Conservation (phyloP, 495 filamentous ascomycete species). For the Hypoxylon trugodes region DNA sequence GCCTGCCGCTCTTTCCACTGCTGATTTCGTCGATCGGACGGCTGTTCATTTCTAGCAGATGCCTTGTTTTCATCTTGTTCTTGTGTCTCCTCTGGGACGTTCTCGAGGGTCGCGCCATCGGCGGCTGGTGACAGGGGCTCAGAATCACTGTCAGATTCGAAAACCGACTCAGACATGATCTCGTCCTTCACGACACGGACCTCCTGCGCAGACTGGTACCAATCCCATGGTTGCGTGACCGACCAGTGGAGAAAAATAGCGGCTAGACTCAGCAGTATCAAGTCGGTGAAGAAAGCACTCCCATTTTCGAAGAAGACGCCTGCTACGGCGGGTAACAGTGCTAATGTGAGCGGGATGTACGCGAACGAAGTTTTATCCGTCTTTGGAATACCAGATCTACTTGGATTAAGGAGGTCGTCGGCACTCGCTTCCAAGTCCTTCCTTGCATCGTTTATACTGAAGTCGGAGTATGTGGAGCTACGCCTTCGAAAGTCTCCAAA, state of each 20-base stretch:
- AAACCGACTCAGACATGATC: slow-evolving; percentile 53
- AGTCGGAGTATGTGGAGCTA: slow-evolving; percentile 79
- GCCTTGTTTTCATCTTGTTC: slow-evolving; percentile 22
- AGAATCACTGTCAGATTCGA: slow-evolving; percentile 58
- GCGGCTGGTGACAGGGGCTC: slow-evolving; percentile 44
- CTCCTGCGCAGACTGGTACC: slow-evolving; percentile 85
- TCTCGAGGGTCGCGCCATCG: slow-evolving; percentile 42
- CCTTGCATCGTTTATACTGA: slow-evolving; percentile 69
- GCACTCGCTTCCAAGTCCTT: slow-evolving; percentile 74
- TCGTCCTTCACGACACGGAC: slow-evolving; percentile 58
- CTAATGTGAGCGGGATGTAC: slow-evolving; percentile 79
- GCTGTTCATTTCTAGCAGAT: neutral
- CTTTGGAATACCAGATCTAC: slow-evolving; percentile 43
- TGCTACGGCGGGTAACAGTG: slow-evolving; percentile 82
- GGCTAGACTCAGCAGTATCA: slow-evolving; percentile 78
- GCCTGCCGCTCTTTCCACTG: slow-evolving; percentile 30
- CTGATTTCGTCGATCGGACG: slow-evolving; percentile 28
- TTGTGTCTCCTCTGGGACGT: slow-evolving; percentile 52
- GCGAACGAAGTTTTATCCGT: slow-evolving; percentile 64
- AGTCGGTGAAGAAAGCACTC: slow-evolving; percentile 80
- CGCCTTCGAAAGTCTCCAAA: slow-evolving; percentile 60
- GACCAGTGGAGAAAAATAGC: slow-evolving; percentile 95
- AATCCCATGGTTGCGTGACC: slow-evolving; percentile 90
- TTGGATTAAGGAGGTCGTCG: slow-evolving; percentile 76
- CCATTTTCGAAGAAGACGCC: slow-evolving; percentile 89